A percentile compares a stretch with the other conserved stretches of the same genome.
Evolutionary conservation across 176 grass and related monocot genomes (phyloP).

Genomic region (Musa itinerans): DNA sequence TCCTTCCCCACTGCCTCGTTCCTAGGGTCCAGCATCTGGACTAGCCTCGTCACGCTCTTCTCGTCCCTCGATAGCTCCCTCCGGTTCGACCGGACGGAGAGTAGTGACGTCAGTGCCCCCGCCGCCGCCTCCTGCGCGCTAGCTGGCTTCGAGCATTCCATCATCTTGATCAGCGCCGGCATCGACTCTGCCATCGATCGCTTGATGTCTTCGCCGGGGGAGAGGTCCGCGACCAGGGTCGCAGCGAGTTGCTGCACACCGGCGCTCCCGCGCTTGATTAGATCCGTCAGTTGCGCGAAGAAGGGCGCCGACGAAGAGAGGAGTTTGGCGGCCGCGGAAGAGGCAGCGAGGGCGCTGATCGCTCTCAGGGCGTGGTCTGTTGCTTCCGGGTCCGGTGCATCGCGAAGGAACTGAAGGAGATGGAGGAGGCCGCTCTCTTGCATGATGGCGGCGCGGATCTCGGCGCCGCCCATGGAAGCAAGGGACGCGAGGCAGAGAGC

Average conservation of each 20-base stretch:
- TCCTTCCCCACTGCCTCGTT: slow-evolving; percentile 63
- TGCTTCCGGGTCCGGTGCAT: slow-evolving; percentile 46
- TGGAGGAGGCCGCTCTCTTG: slow-evolving; percentile 49
- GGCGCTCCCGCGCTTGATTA: slow-evolving; percentile 42
- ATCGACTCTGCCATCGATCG: slow-evolving; percentile 54
- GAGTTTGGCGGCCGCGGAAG: slow-evolving; percentile 39
- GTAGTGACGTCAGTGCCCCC: slow-evolving; percentile 40
- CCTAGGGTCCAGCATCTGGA: slow-evolving; percentile 61
- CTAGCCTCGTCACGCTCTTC: slow-evolving; percentile 58
- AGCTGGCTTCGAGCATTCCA: slow-evolving; percentile 63
- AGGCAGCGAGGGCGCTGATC: slow-evolving; percentile 43
- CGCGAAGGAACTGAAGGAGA: slow-evolving; percentile 48
- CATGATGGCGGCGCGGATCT: slow-evolving; percentile 48
- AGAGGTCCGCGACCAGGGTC: slow-evolving; percentile 47
- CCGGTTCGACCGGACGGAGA: slow-evolving; percentile 47
- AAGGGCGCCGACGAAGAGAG: slow-evolving; percentile 53
- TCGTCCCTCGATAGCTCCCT: slow-evolving; percentile 65
- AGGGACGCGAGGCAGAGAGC: slow-evolving; percentile 53
- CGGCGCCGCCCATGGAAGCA: slow-evolving; percentile 40
- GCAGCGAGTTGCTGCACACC: slow-evolving; percentile 50
- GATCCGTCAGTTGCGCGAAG: slow-evolving; percentile 57
- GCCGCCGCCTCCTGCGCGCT: slow-evolving; percentile 60
- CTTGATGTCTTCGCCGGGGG: slow-evolving; percentile 47
- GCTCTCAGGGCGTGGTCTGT: slow-evolving; percentile 39
- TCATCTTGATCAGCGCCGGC: slow-evolving; percentile 49